Base-by-base conservation (phyloP, 2,329 filamentous ascomycete genomes). In the Trichophyton schoenleinii region DNA sequence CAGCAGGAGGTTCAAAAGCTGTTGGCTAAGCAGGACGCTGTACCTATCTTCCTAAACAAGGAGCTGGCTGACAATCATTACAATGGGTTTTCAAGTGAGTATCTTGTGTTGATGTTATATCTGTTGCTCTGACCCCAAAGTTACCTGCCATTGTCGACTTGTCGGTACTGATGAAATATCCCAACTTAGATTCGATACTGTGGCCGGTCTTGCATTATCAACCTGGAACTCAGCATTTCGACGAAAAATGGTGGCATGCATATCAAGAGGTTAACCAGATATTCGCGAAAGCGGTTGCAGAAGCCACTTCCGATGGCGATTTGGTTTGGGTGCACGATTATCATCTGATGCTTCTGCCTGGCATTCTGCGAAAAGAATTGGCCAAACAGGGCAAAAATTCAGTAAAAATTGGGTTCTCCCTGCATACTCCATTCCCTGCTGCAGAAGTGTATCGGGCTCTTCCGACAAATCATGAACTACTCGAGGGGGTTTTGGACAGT, bases 151-250 rank as follows among this genome's bases (percentile, higher is more conserved):
- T 22, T 52, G 8, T 22, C 28, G 7, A 2, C 46, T 22, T 52
- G 7, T 2, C 46, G 9, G 25, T 46, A 38, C 34, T 38, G 34
- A 38, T 38, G 11, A n/a, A n/a, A 34, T 34, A 15, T 13, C 7
- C 6, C 5, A 22, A 15, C 8, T 1, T 60, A 91, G 89, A 97
- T 75, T 91, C 89, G 5, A 96, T 96, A 72, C 84, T 96, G 62
- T 97, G 92, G 92, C 92, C 92, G 1, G 85, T 96, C 36, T 91
- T 97, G 77, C 92, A 96, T 78, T 96, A 96, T 77, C 91, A 96
- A 74, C 90, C 91, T 57, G 91, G 90, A 69, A 90, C 96, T 78
- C 90, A 94, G 68, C 92, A 89, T 31, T 96, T 95, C 73, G 88
- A 95, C 75, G 90, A 96, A 74, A 86, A 84, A 18, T 86, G 91